Percentiles rank a stretch among this genome's conserved stretches.
Conservation (phyloP, 192 early-diverging fungal species). For the Umbelopsis sp. region DNA sequence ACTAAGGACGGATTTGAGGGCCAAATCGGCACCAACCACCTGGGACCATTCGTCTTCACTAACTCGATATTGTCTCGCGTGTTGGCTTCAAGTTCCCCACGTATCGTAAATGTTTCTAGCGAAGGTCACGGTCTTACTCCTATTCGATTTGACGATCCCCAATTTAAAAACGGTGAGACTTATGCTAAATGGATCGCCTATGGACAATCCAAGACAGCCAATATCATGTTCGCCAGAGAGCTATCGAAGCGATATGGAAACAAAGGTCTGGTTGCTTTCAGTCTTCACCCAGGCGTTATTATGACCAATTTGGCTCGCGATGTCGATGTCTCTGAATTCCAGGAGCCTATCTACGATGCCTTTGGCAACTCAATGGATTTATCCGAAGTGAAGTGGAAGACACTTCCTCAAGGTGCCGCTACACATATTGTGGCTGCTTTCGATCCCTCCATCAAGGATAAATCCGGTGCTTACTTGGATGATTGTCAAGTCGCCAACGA, state of each 20-base stretch:
- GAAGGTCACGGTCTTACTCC: background rate
- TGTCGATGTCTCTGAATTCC: background rate
- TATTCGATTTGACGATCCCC: slow-evolving; percentile 3
- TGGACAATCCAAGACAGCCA: slow-evolving; percentile 46
- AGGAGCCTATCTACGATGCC: background rate
- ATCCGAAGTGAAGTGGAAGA: too few relatives aligned
- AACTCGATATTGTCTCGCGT: slow-evolving; percentile 13
- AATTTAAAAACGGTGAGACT: background rate
- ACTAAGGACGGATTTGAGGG: slow-evolving; percentile 43
- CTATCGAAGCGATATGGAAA: background rate
- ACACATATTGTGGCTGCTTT: background rate
- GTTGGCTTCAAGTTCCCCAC: slow-evolving; percentile 9
- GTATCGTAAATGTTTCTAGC: slow-evolving; percentile 17
- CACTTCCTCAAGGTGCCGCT: too few relatives aligned
- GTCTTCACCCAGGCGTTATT: slow-evolving; percentile 6
- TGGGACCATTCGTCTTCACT: slow-evolving; percentile 20
- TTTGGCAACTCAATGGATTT: too few relatives aligned
- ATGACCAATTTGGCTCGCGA: background rate
- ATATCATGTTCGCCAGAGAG: slow-evolving; percentile 47
- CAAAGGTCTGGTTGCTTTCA: background rate
- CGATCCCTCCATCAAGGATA: background rate
- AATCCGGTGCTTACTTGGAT: background rate
- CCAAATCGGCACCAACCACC: background rate
- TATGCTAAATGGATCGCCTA: background rate
- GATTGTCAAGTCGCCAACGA: background rate